These are phyloP conservation scores for Iberis amara DNA, from an alignment of 441 rosid genomes.

Conservation along the genomic window DNA sequence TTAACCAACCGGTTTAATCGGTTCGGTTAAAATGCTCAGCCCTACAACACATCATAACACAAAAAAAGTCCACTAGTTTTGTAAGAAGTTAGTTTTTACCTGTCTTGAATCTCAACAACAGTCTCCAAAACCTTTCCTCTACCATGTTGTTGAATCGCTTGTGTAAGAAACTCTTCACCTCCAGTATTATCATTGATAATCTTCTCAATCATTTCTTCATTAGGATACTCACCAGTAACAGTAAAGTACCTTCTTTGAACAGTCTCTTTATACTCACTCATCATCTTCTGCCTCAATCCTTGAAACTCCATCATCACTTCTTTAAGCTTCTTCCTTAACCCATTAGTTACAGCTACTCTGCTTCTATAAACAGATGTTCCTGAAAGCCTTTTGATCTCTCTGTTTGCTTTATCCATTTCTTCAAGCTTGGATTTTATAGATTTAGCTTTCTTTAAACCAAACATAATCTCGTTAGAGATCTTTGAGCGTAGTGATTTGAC, in stretches of 20 bases:
- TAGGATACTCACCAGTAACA: conserved; percentile 78
- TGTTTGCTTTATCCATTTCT: conserved; percentile 84
- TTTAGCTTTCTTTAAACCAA: conserved; percentile 64
- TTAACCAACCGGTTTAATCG: too few species aligned
- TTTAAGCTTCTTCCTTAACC: conserved; percentile 68
- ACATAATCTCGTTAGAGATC: conserved; percentile 63
- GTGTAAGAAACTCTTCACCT: conserved; percentile 60
- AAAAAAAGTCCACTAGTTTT: too few species aligned
- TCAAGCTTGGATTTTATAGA: conserved; percentile 63
- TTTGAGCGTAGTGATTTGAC: conserved; percentile 53
- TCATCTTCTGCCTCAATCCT: conserved; percentile 74
- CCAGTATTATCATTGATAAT: conserved; percentile 61
- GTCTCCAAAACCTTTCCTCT: conserved; percentile 82
- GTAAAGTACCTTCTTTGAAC: conserved; percentile 86
- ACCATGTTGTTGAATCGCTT: conserved; percentile 87
- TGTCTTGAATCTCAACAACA: conserved; percentile 78
- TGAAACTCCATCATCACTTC: conserved; percentile 97
- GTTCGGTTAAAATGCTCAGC: too few species aligned
- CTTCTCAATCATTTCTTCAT: conserved; percentile 78
- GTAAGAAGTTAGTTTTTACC: conserved; percentile 11
- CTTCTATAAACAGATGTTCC: conserved; percentile 81
- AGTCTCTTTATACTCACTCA: conserved; percentile 85
- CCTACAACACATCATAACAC: too few species aligned
- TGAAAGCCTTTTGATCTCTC: conserved; percentile 71
- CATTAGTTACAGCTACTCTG: conserved; percentile 73